Evolutionary conservation across 1,139 yeast species (phyloP).

Genomic region (Petasospora fabianii): DNA sequence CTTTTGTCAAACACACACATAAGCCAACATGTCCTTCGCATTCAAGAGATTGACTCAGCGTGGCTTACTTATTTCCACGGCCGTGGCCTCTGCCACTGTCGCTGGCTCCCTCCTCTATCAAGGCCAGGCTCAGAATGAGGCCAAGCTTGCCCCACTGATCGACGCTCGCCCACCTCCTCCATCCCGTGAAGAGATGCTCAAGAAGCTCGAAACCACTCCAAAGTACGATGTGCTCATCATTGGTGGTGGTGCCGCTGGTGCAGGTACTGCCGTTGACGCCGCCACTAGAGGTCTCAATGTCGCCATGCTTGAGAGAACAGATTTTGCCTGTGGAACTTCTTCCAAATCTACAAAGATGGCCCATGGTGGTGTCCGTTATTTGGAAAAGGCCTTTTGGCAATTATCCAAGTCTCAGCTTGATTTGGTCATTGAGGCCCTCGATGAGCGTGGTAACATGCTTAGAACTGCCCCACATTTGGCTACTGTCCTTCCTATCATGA

Average conservation of each 20-base stretch:
- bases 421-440: conserved; percentile 88
- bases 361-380: conserved; percentile 94
- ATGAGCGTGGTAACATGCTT: conserved; percentile 86
- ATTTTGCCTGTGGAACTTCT: conserved; percentile 89
- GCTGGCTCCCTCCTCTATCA: conserved; percentile 18
- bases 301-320: conserved; percentile 80
- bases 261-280: conserved; percentile 93
- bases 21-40: conserved; percentile 25
- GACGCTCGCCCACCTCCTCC: conserved; percentile 34
- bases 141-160: conserved; percentile 23
- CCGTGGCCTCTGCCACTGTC: conserved; percentile 22
- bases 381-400: conserved; percentile 92
- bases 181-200: conserved; percentile 37
- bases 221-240: conserved; percentile 77
- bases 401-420: conserved; percentile 87
- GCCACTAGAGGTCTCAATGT: conserved; percentile 87
- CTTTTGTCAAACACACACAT: not conserved
- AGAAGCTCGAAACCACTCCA: conserved; percentile 38
- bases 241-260: conserved; percentile 96
- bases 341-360: conserved; percentile 97
- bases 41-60: conserved; percentile 26
- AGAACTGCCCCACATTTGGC: conserved; percentile 93
- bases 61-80: conserved; percentile 21
- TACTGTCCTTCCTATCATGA: conserved; percentile 84
- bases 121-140: conserved; percentile 19